These are phyloP conservation scores for Ophiorrhiza pumila DNA, from an alignment of 257 asterid species.

Conservation along the genomic window DNA sequence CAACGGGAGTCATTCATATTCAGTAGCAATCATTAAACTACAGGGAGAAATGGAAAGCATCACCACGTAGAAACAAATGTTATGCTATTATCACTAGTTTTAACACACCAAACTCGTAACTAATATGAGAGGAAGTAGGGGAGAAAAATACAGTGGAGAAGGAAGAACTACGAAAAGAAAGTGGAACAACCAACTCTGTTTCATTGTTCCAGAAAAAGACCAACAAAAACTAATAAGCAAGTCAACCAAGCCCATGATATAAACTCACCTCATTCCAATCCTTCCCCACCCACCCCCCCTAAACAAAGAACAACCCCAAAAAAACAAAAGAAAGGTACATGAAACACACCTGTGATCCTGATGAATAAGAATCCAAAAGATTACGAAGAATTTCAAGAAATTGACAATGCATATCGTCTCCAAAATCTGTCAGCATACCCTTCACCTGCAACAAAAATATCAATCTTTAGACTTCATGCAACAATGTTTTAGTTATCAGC, in stretches of 20 bases:
- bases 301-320: too few species aligned
- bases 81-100: too few species aligned
- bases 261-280: not conserved
- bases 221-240: not conserved
- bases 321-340: not conserved
- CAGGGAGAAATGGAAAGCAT: too few species aligned
- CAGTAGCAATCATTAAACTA: too few species aligned
- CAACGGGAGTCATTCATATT: too few species aligned
- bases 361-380: conserved; percentile 73
- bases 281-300: not conserved
- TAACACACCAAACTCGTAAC: too few species aligned
- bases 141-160: not conserved
- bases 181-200: not conserved
- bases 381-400: conserved; percentile 92
- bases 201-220: not conserved
- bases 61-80: too few species aligned
- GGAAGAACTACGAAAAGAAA: not conserved
- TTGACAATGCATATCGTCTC: conserved; percentile 96
- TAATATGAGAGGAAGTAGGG: not conserved
- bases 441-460: conserved; percentile 55
- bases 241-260: not conserved
- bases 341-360: conserved; percentile 71
- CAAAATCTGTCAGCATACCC: conserved; percentile 86
- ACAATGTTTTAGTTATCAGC: not conserved
- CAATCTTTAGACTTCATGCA: not conserved